Conservation (phyloP, 208 protist genomes). For the Trypanosoma vivax region DNA sequence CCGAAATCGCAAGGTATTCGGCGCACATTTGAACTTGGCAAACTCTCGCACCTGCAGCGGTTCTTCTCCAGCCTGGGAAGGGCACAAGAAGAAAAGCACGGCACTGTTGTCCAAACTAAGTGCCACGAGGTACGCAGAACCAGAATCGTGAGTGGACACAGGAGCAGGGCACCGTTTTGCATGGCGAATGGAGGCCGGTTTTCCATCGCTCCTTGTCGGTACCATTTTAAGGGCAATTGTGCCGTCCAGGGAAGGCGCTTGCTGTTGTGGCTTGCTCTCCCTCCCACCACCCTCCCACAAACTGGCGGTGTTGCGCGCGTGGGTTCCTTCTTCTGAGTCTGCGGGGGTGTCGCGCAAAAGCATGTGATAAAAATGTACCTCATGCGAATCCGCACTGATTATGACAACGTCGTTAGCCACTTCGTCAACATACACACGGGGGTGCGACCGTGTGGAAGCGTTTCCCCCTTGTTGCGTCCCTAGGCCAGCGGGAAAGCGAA, state of each 20-base stretch:
- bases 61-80: background rate
- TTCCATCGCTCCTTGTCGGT: background rate
- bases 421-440: slow-evolving; percentile 38
- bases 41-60: slow-evolving; percentile 6
- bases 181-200: slow-evolving; percentile 5
- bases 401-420: slow-evolving; percentile 49
- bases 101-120: slow-evolving; percentile 20
- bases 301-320: background rate
- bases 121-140: slow-evolving; percentile 22
- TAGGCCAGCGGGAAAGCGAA: slow-evolving; percentile 5
- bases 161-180: slow-evolving; percentile 21
- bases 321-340: background rate
- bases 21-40: slow-evolving; percentile 26
- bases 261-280: slow-evolving; percentile 1
- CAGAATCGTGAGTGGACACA: background rate
- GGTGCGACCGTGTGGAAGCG: slow-evolving; percentile 17
- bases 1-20: slow-evolving; percentile 50
- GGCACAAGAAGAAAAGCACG: slow-evolving; percentile 23
- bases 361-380: slow-evolving; percentile 26
- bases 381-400: slow-evolving; percentile 10
- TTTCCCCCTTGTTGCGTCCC: background rate
- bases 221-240: slow-evolving; percentile 10
- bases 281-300: background rate
- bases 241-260: background rate
- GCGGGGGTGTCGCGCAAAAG: background rate